Conservation (phyloP, 208 protist species). For the Acanthamoeba healyi region DNA sequence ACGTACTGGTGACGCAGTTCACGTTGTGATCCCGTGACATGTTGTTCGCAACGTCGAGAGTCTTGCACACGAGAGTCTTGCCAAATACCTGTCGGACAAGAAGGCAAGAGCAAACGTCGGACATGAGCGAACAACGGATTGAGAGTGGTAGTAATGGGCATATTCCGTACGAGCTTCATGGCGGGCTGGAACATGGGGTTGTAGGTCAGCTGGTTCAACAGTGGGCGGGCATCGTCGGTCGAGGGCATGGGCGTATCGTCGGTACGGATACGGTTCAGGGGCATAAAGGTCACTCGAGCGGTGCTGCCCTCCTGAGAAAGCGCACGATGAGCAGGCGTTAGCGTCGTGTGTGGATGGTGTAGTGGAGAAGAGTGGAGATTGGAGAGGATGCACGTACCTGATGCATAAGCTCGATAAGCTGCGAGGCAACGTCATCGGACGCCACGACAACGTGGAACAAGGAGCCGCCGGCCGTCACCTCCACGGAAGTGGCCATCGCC, state of each 20-base stretch:
- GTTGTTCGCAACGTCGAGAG: conserved; percentile 90
- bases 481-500: conserved; percentile 91
- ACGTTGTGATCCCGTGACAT: conserved; percentile 90
- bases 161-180: conserved; percentile 87
- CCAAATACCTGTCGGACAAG: conserved; percentile 19
- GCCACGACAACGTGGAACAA: conserved; percentile 99
- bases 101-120: not conserved
- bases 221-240: conserved; percentile 88
- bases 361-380: not conserved
- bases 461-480: conserved; percentile 95
- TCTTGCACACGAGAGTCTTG: conserved; percentile 9
- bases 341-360: not conserved
- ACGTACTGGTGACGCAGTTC: conserved; percentile 96
- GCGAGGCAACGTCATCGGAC: conserved; percentile 92
- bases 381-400: conserved; percentile 72
- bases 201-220: conserved; percentile 92
- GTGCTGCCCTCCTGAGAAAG: conserved; percentile 80
- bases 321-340: not conserved
- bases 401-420: conserved; percentile 95
- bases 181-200: conserved; percentile 91
- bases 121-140: not conserved
- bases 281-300: conserved; percentile 97
- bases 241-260: conserved; percentile 83
- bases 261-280: conserved; percentile 94
- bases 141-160: too few relatives aligned